Conservation (phyloP, 495 filamentous ascomycete species). For the Penicillium daleae region DNA sequence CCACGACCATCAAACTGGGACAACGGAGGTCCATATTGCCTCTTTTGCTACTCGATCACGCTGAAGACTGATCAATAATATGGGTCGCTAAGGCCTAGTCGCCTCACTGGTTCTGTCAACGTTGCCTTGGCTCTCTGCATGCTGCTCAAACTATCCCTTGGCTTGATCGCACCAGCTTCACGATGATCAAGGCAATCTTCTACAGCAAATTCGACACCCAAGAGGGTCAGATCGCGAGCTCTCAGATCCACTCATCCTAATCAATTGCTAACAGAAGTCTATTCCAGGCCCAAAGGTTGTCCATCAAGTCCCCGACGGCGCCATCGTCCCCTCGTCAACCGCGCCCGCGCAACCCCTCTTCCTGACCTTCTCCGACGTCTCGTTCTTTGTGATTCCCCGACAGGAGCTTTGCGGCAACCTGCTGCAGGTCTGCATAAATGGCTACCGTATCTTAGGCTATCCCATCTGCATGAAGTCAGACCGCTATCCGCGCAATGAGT, state of each 20-base stretch:
- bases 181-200: constrained; percentile 90
- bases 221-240: constrained; percentile 62
- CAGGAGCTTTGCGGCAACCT: constrained; percentile 85
- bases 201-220: constrained; percentile 90
- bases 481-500: constrained; percentile 87
- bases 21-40: neutral
- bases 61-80: neutral
- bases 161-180: constrained; percentile 17
- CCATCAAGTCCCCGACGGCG: constrained; percentile 62
- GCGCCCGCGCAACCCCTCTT: constrained; percentile 63
- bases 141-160: constrained; percentile 10
- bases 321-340: constrained; percentile 65
- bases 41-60: neutral
- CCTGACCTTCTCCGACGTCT: constrained; percentile 80
- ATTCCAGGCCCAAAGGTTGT: constrained; percentile 70
- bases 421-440: constrained; percentile 75
- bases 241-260: neutral
- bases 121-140: neutral
- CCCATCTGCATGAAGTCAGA: constrained; percentile 81
- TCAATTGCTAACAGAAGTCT: constrained; percentile 17
- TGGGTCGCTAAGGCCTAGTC: neutral
- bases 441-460: constrained; percentile 82
- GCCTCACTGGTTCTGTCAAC: neutral
- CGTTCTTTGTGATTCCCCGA: constrained; percentile 89
- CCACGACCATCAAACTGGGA: neutral